phyloP scores from a whole-genome alignment of 2,329 filamentous ascomycete genomes.

The Xylariaceae sp. region DNA sequence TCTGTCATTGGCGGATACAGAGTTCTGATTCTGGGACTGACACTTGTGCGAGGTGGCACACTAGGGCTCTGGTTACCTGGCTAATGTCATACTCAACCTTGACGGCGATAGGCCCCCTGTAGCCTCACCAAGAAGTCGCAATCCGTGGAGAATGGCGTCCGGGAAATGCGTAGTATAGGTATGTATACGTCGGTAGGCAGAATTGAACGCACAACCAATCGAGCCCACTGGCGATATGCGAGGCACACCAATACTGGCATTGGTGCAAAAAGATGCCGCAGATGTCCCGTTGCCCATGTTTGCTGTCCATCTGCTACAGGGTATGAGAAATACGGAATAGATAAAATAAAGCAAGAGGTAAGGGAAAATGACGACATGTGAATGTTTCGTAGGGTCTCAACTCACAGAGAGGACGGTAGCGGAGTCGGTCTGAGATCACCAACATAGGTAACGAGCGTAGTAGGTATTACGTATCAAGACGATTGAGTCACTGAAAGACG shows the following conservation, averaged over 20 bases:
- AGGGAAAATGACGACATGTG: neutral
- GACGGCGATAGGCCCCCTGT: neutral
- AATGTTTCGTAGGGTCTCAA: neutral
- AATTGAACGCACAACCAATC: neutral
- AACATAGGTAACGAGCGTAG: too few species aligned
- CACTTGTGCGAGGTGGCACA: neutral
- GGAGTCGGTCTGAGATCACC: too few species aligned
- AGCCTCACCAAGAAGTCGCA: neutral
- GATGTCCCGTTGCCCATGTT: neutral
- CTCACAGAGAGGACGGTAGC: too few species aligned
- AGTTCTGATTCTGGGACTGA: neutral
- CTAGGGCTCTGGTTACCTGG: neutral
- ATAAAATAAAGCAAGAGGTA: neutral
- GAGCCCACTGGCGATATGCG: slow-evolving; percentile 5
- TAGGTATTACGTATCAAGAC: too few species aligned
- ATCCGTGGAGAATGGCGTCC: neutral
- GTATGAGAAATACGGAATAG: neutral
- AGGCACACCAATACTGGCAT: neutral
- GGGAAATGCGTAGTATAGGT: neutral
- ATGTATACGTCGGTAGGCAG: slow-evolving; percentile 1
- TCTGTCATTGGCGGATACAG: slow-evolving; percentile 12
- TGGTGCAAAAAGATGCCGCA: slow-evolving; percentile 2
- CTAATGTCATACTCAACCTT: neutral
- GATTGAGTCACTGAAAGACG: too few species aligned
- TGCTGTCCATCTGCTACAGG: neutral